Conservation (phyloP, 148 eudicot species). For the Simmondsia chinensis region DNA sequence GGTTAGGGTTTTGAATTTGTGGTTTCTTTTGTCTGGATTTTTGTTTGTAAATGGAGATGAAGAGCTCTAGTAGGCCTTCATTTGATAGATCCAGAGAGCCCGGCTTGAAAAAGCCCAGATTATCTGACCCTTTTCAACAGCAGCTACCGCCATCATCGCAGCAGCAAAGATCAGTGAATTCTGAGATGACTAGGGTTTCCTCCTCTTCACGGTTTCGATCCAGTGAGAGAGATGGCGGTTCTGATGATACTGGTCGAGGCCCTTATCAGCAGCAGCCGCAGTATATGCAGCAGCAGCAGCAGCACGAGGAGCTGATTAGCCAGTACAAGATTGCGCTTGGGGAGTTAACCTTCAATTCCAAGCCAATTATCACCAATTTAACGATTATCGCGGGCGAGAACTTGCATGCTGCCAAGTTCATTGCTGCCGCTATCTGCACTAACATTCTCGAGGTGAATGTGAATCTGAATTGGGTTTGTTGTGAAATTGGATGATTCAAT, state of each 20-base stretch:
- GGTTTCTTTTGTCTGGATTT: background rate
- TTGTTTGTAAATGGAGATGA: slow-evolving; percentile 45
- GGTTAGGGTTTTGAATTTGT: slow-evolving; percentile 29
- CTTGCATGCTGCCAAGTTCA: slow-evolving; percentile 76
- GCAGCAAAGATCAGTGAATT: slow-evolving; percentile 9
- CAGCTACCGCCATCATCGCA: slow-evolving; percentile 20
- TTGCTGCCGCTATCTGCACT: slow-evolving; percentile 56
- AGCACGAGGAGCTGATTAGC: slow-evolving; percentile 64
- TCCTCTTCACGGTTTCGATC: slow-evolving; percentile 17
- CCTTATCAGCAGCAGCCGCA: slow-evolving; percentile 21
- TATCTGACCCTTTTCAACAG: slow-evolving; percentile 24
- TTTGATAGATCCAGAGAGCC: slow-evolving; percentile 61
- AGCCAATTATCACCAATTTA: slow-evolving; percentile 90
- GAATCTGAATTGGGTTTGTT: no score
- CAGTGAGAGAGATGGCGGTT: slow-evolving; percentile 25
- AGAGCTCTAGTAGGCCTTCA: slow-evolving; percentile 59
- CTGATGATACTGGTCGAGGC: slow-evolving; percentile 37
- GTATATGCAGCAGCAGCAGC: slow-evolving; percentile 31
- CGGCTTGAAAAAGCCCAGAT: slow-evolving; percentile 53
- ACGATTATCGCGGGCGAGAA: slow-evolving; percentile 94
- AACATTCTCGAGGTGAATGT: slow-evolving; percentile 85
- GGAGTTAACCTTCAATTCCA: slow-evolving; percentile 92
- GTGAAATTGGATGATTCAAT: no score
- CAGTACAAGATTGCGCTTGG: slow-evolving; percentile 81
- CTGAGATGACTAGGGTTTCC: slow-evolving; percentile 11